These are phyloP conservation scores for Albatrellus ellisii DNA, from an alignment of 768 basidiomycete genomes.

Conservation along the genomic window DNA sequence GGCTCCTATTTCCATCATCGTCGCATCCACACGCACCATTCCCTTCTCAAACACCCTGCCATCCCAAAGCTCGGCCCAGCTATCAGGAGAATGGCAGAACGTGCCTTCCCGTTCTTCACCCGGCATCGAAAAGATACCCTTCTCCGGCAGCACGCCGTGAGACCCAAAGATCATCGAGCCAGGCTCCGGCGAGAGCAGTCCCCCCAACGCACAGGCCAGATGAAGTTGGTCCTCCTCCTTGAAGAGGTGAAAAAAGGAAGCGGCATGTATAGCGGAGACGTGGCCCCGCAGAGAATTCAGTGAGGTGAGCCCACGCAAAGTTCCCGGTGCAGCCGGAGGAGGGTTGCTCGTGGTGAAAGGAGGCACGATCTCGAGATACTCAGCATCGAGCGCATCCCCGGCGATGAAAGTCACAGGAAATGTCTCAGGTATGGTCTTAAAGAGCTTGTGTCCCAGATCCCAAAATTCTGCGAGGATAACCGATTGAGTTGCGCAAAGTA, in stretches of 20 bases:
- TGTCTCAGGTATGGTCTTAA: constrained; percentile 33
- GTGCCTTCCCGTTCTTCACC: constrained; percentile 3
- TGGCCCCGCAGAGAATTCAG: constrained; percentile 33
- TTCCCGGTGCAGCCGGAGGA: constrained; percentile 13
- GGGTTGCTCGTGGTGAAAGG: constrained; percentile 16
- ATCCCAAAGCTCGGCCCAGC: constrained; percentile 27
- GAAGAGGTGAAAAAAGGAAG: constrained; percentile 40
- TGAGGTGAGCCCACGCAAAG: constrained; percentile 22
- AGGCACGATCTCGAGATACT: constrained; percentile 23
- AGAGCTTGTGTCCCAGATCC: constrained; percentile 50
- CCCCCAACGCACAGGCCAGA: constrained; percentile 28
- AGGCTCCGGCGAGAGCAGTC: constrained; percentile 27
- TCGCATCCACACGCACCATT: constrained; percentile 2
- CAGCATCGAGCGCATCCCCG: constrained; percentile 39
- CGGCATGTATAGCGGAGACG: constrained; percentile 35
- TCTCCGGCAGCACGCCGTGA: constrained; percentile 23
- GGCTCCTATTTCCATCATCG: not conserved
- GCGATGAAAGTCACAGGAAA: constrained; percentile 43
- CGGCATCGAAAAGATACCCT: constrained; percentile 14
- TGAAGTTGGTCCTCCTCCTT: constrained; percentile 24
- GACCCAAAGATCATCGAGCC: constrained; percentile 35
- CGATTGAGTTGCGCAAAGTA: not conserved
- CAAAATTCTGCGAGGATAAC: constrained; percentile 32
- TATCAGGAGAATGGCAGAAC: constrained; percentile 24
- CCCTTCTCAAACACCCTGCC: constrained; percentile 9